Conservation (phyloP, 2,329 filamentous ascomycete species). For the Beauveria australis region DNA sequence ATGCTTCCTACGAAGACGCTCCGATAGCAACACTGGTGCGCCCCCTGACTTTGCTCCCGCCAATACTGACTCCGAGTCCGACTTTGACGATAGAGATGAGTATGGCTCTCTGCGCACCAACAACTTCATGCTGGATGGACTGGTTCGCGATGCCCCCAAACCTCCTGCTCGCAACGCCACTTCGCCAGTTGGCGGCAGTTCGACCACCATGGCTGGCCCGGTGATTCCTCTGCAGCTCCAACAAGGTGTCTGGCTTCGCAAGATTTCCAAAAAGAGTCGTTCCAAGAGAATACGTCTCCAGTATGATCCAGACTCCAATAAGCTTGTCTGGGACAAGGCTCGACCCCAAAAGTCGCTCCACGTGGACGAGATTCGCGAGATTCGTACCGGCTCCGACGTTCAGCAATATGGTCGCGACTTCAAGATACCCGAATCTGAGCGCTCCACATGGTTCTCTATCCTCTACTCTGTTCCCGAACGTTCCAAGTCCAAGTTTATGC, state of each 20-base stretch:
- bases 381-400: constrained; percentile 74
- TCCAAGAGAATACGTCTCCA: constrained; percentile 61
- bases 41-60: constrained; percentile 39
- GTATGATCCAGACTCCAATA: constrained; percentile 75
- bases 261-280: constrained; percentile 77
- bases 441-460: constrained; percentile 79
- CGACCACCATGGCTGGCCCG: constrained; percentile 49
- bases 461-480: constrained; percentile 74
- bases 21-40: constrained; percentile 74
- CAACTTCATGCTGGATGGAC: constrained; percentile 33
- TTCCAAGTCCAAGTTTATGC: constrained; percentile 77
- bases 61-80: constrained; percentile 48
- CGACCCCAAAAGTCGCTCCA: constrained; percentile 79
- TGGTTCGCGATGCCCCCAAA: constrained; percentile 38
- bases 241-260: constrained; percentile 68
- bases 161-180: constrained; percentile 30
- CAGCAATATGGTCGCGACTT: constrained; percentile 85
- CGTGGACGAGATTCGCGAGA: constrained; percentile 90
- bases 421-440: constrained; percentile 56
- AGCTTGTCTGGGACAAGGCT: constrained; percentile 78
- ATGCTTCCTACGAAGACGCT: constrained; percentile 76
- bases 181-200: constrained; percentile 37
- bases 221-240: constrained; percentile 70
- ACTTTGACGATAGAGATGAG: constrained; percentile 44
- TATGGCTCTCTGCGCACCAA: constrained; percentile 26